Percentiles rank a stretch among this genome's conserved stretches.
Evolutionary conservation across 352 stramenopile species (phyloP).

Genomic region (Phytopythium cucurbitacearum): DNA sequence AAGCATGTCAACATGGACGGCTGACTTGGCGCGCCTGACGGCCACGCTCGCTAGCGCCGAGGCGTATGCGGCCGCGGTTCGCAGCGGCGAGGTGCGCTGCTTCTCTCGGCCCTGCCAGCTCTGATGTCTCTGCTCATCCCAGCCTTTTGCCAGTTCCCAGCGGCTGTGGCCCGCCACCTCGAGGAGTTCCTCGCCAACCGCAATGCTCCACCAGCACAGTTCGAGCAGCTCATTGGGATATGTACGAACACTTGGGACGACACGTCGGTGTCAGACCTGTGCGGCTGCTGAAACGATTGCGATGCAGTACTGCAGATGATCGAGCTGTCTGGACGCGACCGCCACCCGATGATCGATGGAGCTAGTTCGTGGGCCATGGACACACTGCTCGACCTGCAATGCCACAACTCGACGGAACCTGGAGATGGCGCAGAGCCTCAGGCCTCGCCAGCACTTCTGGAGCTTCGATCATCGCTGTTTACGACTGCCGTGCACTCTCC

Average conservation of each 20-base stretch:
- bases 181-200: constrained; percentile 16
- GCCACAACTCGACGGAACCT: neutral
- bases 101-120: neutral
- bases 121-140: neutral
- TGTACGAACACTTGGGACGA: constrained; percentile 14
- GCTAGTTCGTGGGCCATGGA: constrained; percentile 31
- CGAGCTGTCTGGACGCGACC: constrained; percentile 15
- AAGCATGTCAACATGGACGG: neutral
- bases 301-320: constrained; percentile 43
- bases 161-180: constrained; percentile 14
- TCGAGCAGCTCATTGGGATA: constrained; percentile 28
- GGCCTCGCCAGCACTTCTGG: constrained; percentile 18
- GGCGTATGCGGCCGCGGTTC: constrained; percentile 21
- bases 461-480: constrained; percentile 33
- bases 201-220: constrained; percentile 7
- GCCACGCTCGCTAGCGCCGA: constrained; percentile 19
- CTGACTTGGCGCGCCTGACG: constrained; percentile 9
- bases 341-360: constrained; percentile 2
- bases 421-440: neutral
- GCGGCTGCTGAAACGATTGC: neutral
- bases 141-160: constrained; percentile 11
- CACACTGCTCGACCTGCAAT: constrained; percentile 22
- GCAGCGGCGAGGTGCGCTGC: constrained; percentile 22
- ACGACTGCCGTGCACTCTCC: constrained; percentile 9
- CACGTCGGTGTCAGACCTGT: neutral